Evolutionary conservation across 2,329 filamentous ascomycete genomes (phyloP).

Genomic region (Neopestalotiopsis sp.): DNA sequence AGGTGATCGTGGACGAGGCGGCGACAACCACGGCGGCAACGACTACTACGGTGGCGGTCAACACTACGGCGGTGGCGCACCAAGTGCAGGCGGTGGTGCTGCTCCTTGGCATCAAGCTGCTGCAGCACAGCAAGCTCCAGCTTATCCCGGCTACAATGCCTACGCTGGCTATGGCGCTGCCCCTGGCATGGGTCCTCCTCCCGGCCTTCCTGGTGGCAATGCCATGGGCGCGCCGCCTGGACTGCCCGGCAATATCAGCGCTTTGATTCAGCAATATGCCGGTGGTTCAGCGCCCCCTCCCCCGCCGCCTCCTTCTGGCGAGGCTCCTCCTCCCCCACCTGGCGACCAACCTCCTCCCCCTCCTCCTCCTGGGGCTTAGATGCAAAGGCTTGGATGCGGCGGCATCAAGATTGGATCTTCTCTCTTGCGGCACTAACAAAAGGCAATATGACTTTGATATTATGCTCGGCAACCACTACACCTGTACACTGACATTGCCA

Average conservation of each 20-base stretch:
- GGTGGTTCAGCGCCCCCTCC: slow-evolving; percentile 56
- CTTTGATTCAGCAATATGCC: slow-evolving; percentile 71
- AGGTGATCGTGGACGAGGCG: slow-evolving; percentile 40
- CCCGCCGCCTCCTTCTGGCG: slow-evolving; percentile 66
- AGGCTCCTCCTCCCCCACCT: slow-evolving; percentile 65
- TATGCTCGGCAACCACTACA: background rate
- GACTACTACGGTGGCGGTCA: slow-evolving; percentile 54
- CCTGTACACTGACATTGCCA: slow-evolving; percentile 1
- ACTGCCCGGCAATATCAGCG: slow-evolving; percentile 62
- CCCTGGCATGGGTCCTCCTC: slow-evolving; percentile 55
- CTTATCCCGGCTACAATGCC: slow-evolving; percentile 59
- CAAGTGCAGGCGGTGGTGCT: slow-evolving; percentile 30
- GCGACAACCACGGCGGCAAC: slow-evolving; percentile 52
- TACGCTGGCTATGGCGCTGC: slow-evolving; percentile 59
- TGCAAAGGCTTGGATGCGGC: background rate
- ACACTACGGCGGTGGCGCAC: slow-evolving; percentile 35
- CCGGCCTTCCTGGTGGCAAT: slow-evolving; percentile 50
- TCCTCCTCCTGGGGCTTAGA: slow-evolving; percentile 58
- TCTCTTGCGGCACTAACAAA: slow-evolving; percentile 8
- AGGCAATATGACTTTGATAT: background rate
- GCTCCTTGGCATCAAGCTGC: slow-evolving; percentile 69
- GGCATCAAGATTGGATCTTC: background rate
- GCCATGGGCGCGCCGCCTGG: slow-evolving; percentile 61
- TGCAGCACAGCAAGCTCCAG: slow-evolving; percentile 57
- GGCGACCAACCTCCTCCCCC: slow-evolving; percentile 68